A percentile compares a stretch with the other conserved stretches of the same genome.
Conservation (phyloP, 2,329 filamentous ascomycete genomes). For the Aspergillus ochraceus region DNA sequence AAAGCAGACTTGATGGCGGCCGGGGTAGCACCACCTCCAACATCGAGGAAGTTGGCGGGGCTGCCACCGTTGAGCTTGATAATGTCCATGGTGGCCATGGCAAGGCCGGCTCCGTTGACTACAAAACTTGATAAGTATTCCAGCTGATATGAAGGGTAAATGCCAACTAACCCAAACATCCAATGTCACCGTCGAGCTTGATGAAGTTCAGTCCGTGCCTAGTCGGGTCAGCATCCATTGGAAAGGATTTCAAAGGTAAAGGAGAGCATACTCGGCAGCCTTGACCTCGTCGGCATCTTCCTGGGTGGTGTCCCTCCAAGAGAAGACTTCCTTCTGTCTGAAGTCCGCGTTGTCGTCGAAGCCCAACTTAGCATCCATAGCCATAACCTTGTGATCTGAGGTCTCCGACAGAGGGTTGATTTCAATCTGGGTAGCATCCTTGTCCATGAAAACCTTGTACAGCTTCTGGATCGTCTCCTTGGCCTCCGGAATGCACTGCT, state of each 20-base stretch:
- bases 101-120: constrained; percentile 97
- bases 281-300: constrained; percentile 98
- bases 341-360: constrained; percentile 99
- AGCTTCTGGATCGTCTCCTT: constrained; percentile 98
- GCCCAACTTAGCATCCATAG: constrained; percentile 98
- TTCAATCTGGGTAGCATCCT: constrained; percentile 98
- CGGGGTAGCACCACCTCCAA: constrained; percentile 94
- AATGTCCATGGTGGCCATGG: constrained; percentile 99
- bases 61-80: constrained; percentile 98
- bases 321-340: constrained; percentile 95
- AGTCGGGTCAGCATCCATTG: not conserved
- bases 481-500: constrained; percentile 94
- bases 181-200: constrained; percentile 99
- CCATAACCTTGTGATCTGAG: constrained; percentile 94
- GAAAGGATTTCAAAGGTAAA: not conserved
- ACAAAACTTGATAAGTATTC: constrained; percentile 13
- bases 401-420: constrained; percentile 99
- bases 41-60: constrained; percentile 98
- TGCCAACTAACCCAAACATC: constrained; percentile 65
- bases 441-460: constrained; percentile 98
- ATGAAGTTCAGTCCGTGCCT: constrained; percentile 91
- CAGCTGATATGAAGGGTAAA: not conserved
- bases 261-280: constrained; percentile 70
- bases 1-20: constrained; percentile 97
- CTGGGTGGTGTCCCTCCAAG: constrained; percentile 89